A percentile compares a stretch with the other conserved stretches of the same genome.
phyloP scores from a whole-genome alignment of 2,329 filamentous ascomycete genomes.

The Orbilia javanica region DNA sequence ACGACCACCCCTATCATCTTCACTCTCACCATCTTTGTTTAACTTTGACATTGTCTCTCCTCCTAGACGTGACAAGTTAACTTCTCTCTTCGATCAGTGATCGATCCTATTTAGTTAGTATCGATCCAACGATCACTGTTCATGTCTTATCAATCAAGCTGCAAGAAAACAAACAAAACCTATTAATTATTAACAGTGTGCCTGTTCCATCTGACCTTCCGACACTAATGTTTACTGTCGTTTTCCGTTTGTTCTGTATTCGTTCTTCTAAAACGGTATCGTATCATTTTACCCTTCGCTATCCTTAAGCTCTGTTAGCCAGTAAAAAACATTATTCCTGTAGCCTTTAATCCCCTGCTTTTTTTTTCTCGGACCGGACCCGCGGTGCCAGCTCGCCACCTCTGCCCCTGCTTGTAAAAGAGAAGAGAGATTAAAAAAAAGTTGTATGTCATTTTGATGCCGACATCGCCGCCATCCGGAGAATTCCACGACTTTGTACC shows the following conservation, averaged over 20 bases:
- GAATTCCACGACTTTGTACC: background rate
- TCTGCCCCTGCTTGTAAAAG: background rate
- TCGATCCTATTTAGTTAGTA: conserved; percentile 1
- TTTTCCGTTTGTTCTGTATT: background rate
- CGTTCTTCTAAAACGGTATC: background rate
- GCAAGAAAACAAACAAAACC: background rate
- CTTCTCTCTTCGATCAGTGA: background rate
- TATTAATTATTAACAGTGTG: conserved; percentile 10
- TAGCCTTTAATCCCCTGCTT: too few species aligned
- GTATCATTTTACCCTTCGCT: conserved; percentile 4
- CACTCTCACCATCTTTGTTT: too few species aligned
- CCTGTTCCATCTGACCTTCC: background rate
- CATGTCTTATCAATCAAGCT: conserved; percentile 20
- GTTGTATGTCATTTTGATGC: background rate
- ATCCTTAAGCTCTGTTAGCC: background rate
- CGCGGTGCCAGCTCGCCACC: too few species aligned
- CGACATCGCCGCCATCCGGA: background rate
- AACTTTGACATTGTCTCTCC: background rate
- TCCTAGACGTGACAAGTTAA: background rate
- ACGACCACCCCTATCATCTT: background rate
- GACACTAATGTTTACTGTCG: background rate
- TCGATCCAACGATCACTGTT: background rate
- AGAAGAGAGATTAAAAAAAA: too few species aligned
- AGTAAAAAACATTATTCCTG: background rate
- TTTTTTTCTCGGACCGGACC: too few species aligned